Base-by-base conservation (phyloP, 2,329 filamentous ascomycete species). In the Plenodomus lindquistii region DNA sequence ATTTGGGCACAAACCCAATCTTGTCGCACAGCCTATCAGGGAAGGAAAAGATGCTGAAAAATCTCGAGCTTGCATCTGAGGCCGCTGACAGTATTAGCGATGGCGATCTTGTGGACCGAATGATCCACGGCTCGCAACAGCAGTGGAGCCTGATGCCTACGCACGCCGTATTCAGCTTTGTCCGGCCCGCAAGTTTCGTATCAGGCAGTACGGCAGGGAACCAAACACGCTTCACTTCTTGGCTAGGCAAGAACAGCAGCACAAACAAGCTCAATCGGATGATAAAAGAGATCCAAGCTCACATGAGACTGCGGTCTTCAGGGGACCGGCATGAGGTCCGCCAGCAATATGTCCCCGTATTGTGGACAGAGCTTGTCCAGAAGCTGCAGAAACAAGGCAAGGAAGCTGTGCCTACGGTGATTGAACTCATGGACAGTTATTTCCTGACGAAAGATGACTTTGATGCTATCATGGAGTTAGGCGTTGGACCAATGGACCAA, bases 61-160 rank as follows among this genome's bases (percentile, higher is more conserved):
- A 85, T n/a, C 80, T 99, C 7, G 91, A 97, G 71, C 78, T 97
- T 7, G 84, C 87, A 18, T 92, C 96, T 56, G 83, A 89, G 62
- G 94, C 94, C 3, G 92, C 94, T 3, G 88, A 95, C 67, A 97
- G 92, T 67, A 99, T 99, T 74, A 97, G 91, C 65, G 94, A 99
- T 66, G 94, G 94, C 51, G 94, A 99, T 70, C 77, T 99, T 29
- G 90, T 97, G 2, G 94, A 99, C 72, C 84, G 91, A 43, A 97
- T 99, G 93, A 99, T 99, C 50, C 94, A 99, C 71, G 94, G 94
- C 20, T 90, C 91, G 37, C 94, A 99, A 69, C 94, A 99, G 69
- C 94, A 99, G 54, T 99, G 94, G 94, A 94, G 89, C 67, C 76
- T 99, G 53, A 99, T 99, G 94, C 94, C 94, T 13, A 88, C 90